Percentiles rank a stretch among this genome's conserved stretches.
Conservation (phyloP, 805 yeast genomes). For the Wickerhamomyces canadensis region DNA sequence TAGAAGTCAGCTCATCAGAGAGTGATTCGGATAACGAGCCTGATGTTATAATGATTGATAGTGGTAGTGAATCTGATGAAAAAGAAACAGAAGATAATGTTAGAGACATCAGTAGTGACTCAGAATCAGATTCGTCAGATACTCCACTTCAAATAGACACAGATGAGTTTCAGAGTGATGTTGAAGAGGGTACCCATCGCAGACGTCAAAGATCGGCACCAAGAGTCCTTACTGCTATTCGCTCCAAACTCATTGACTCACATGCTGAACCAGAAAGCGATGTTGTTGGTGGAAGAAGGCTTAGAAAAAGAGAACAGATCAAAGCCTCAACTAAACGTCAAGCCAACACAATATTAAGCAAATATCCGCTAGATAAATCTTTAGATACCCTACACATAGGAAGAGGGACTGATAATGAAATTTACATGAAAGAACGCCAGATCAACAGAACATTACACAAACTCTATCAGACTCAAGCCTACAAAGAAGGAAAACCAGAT, state of each 20-base stretch:
- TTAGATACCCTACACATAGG: constrained; percentile 10
- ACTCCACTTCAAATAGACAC: neutral
- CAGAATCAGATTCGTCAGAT: neutral
- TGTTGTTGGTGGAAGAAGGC: constrained; percentile 11
- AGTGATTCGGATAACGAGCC: constrained; percentile 1
- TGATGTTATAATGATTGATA: constrained; percentile 1
- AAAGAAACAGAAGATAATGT: neutral
- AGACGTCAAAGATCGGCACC: neutral
- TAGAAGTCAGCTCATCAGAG: constrained; percentile 5
- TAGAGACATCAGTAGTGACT: neutral
- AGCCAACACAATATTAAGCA: constrained; percentile 1
- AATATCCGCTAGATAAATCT: constrained; percentile 7
- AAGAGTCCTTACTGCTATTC: neutral
- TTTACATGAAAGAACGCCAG: constrained; percentile 6
- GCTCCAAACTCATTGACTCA: constrained; percentile 1
- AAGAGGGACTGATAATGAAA: neutral
- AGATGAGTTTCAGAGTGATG: neutral
- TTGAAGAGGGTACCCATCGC: too few relatives aligned
- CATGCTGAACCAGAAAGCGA: constrained; percentile 4
- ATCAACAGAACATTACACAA: constrained; percentile 19
- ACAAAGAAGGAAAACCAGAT: constrained; percentile 6
- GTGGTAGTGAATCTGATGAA: constrained; percentile 1
- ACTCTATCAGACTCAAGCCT: constrained; percentile 12
- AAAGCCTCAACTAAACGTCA: neutral
- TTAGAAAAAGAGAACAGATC: constrained; percentile 8